Base-by-base conservation (phyloP, 2,329 filamentous ascomycete genomes). In the Colletotrichum endophyticum region DNA sequence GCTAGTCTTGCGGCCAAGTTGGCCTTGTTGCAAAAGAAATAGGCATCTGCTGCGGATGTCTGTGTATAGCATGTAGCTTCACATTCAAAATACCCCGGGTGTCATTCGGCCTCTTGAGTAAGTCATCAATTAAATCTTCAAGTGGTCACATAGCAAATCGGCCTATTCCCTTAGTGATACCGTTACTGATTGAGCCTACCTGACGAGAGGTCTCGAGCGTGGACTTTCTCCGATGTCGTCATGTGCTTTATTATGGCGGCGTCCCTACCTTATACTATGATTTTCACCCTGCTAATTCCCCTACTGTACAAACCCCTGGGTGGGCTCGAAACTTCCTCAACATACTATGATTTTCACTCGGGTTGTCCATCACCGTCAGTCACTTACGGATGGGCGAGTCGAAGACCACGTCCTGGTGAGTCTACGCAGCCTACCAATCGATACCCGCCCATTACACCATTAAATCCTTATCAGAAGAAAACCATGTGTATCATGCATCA, bases 1-100 rank as follows among this genome's bases (percentile, higher is more conserved):
- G 75, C 77, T 15, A 78, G 77, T 15, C 71, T 78, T 27, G 77
- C 75, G 66, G 72, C 67, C 27, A 78, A 78, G 64, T 34, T 78
- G 57, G 75, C 77, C 9, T 49, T 68, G 8, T 57, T 78, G 27
- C 66, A 70, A 22, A 73, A 67, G 56, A n/a, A 28, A 61, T 53
- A 53, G n/a, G 13, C 44, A 22, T 12, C 44, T 53, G 44, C 39
- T 19, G 19, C 19, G 16, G 16, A 25, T 32, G 15, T 4, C 16
- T 44, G 19, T 44, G 22, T 22, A 22, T 22, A 22, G 16, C 39
- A 66, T 22, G 16, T 6, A 39, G 32, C 27, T 22, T 63, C 16
- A 66, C n/a, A 49, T 44, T 19, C 30, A 69, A 69, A 70, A 73
- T 73, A 76, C 70, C 70, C 73, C 69, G 19, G 32, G 59, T 57